Evolutionary conservation across 345 rosid species (phyloP).

Genomic region (Diplotaxis tenuifolia): DNA sequence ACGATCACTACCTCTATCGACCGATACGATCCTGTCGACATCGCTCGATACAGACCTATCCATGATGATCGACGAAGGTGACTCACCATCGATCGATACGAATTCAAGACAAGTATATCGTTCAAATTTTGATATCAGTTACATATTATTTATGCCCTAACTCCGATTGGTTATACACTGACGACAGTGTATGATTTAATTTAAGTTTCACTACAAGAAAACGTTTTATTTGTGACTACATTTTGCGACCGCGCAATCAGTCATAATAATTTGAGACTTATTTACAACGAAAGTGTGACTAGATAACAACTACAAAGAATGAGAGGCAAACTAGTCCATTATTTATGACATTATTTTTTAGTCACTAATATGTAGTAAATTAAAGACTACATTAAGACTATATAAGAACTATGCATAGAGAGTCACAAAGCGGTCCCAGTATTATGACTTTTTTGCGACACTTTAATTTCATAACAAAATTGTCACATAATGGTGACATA

Average conservation of each 20-base stretch:
- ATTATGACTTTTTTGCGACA: neutral
- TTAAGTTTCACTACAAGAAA: too few relatives aligned
- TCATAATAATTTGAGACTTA: neutral
- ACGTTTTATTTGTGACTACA: neutral
- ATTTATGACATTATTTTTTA: neutral
- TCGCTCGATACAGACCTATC: too few relatives aligned
- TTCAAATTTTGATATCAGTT: too few relatives aligned
- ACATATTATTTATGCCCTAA: too few relatives aligned
- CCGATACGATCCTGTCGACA: too few relatives aligned
- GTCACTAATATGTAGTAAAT: neutral
- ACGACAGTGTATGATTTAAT: too few relatives aligned
- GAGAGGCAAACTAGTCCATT: neutral
- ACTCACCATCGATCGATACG: too few relatives aligned
- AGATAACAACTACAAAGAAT: neutral
- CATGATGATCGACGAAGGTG: too few relatives aligned
- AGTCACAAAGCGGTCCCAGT: neutral
- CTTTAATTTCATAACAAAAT: neutral
- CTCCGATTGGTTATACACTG: too few relatives aligned
- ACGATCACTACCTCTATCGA: too few relatives aligned
- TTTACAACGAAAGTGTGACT: neutral
- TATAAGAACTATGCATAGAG: neutral
- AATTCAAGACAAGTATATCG: too few relatives aligned
- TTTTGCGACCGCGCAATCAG: neutral
- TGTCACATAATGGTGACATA: neutral
- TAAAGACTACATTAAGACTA: neutral